Percentiles rank a stretch among this genome's conserved stretches.
Conservation (phyloP, 2,329 filamentous ascomycete species). For the Fusarium incarnatum region DNA sequence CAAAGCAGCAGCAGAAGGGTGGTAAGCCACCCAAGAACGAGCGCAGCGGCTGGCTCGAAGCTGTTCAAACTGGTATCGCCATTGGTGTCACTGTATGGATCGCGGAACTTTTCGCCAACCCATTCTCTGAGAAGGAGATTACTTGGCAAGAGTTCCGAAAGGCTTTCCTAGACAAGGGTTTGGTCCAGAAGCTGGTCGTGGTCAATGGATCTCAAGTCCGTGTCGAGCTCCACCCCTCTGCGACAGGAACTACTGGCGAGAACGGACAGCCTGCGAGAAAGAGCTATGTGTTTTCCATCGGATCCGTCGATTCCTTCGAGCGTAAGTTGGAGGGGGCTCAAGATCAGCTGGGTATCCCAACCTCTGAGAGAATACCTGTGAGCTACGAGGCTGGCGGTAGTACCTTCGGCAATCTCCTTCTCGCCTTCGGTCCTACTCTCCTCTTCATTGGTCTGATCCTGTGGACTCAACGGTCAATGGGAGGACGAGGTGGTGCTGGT, state of each 20-base stretch:
- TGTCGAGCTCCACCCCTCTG: constrained; percentile 83
- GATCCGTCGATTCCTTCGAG: constrained; percentile 94
- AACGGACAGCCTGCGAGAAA: constrained; percentile 43
- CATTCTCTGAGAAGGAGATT: constrained; percentile 75
- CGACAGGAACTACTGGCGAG: constrained; percentile 51
- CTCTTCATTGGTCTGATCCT: constrained; percentile 86
- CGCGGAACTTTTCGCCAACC: constrained; percentile 55
- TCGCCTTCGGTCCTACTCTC: constrained; percentile 86
- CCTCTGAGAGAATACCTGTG: constrained; percentile 90
- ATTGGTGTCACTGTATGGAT: constrained; percentile 67
- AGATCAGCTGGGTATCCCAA: constrained; percentile 85
- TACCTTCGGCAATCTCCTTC: constrained; percentile 77
- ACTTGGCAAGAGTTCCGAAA: constrained; percentile 97
- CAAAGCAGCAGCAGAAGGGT: constrained; percentile 50
- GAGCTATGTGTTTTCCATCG: constrained; percentile 91
- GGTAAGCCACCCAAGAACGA: constrained; percentile 51
- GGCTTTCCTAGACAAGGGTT: constrained; percentile 93
- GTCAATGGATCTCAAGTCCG: constrained; percentile 78
- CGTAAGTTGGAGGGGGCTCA: constrained; percentile 88
- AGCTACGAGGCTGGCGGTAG: constrained; percentile 84
- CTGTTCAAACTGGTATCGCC: constrained; percentile 52
- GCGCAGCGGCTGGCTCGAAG: constrained; percentile 52
- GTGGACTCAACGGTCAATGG: constrained; percentile 82
- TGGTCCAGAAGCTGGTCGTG: constrained; percentile 92
- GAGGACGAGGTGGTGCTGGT: constrained; percentile 70